phyloP scores from a whole-genome alignment of 306 rosid species.

The Glycyrrhiza uralensis region DNA sequence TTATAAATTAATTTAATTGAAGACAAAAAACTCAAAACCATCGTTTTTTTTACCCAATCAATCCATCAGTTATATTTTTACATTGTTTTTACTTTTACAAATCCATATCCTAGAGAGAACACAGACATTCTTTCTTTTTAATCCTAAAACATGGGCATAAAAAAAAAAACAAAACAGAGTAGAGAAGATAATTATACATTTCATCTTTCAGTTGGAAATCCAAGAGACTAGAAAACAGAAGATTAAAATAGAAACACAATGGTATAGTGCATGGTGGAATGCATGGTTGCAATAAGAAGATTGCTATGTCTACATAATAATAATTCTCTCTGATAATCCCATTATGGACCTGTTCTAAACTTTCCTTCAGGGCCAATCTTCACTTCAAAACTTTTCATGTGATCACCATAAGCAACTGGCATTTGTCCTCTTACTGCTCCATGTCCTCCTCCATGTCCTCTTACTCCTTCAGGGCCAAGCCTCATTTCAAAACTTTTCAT shows the following conservation, averaged over 20 bases:
- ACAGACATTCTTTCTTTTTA: neutral
- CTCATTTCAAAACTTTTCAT: neutral
- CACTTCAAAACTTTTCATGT: slow-evolving; percentile 43
- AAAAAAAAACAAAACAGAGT: neutral
- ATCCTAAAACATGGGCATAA: slow-evolving; percentile 8
- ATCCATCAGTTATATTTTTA: slow-evolving; percentile 1
- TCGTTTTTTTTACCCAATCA: neutral
- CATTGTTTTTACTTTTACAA: neutral
- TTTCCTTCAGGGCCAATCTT: slow-evolving; percentile 47
- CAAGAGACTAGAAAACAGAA: slow-evolving; percentile 18
- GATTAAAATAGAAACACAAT: slow-evolving; percentile 28
- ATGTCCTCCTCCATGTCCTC: no score
- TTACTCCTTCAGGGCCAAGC: no score
- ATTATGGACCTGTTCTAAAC: slow-evolving; percentile 36
- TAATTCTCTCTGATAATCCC: neutral
- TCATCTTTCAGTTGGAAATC: slow-evolving; percentile 30
- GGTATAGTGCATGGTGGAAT: neutral
- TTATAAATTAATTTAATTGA: neutral
- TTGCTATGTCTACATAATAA: slow-evolving; percentile 6
- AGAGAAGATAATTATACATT: slow-evolving; percentile 34
- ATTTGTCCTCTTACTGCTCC: slow-evolving; percentile 37
- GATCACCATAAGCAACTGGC: slow-evolving; percentile 29
- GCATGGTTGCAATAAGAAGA: slow-evolving; percentile 19
- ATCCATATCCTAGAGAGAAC: neutral
- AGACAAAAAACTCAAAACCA: neutral